Percentiles rank a stretch among this genome's conserved stretches.
Conservation (phyloP, 2,329 filamentous ascomycete genomes). For the Arthrobotrys pseudoclavata region DNA sequence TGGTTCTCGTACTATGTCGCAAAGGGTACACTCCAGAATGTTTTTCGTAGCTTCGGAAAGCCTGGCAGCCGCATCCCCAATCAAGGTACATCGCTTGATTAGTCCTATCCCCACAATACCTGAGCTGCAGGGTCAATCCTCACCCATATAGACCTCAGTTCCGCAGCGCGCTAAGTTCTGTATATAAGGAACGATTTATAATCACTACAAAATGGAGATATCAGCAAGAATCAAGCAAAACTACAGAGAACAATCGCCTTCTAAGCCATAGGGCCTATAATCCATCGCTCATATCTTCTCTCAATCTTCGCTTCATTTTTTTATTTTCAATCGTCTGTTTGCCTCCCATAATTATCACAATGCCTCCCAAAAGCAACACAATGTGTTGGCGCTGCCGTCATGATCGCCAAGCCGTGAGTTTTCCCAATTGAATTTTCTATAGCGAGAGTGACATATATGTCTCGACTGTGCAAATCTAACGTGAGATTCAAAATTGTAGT, state of each 20-base stretch:
- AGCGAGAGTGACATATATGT: too few species aligned
- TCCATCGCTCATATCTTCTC: background rate
- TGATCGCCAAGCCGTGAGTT: slow-evolving; percentile 52
- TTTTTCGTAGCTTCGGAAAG: slow-evolving; percentile 30
- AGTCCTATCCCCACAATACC: slow-evolving; percentile 2
- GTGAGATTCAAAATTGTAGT: slow-evolving; percentile 10
- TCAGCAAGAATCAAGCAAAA: slow-evolving; percentile 24
- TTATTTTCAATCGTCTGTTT: background rate
- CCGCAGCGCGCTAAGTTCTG: slow-evolving; percentile 29
- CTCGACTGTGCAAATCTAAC: background rate
- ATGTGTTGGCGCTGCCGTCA: slow-evolving; percentile 55
- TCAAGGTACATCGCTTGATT: slow-evolving; percentile 19
- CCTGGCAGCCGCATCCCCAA: slow-evolving; percentile 30
- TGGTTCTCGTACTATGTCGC: slow-evolving; percentile 6
- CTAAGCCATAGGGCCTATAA: slow-evolving; percentile 4
- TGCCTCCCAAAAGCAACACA: slow-evolving; percentile 56
- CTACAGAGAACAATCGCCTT: background rate
- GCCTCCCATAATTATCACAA: background rate
- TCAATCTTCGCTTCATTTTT: background rate
- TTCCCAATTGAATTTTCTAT: background rate
- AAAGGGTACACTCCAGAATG: background rate
- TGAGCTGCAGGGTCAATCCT: slow-evolving; percentile 16
- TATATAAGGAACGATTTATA: slow-evolving; percentile 40
- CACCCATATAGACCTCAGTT: slow-evolving; percentile 16
- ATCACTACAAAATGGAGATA: slow-evolving; percentile 39